A percentile compares a stretch with the other conserved stretches of the same genome.
Evolutionary conservation across 2,329 filamentous ascomycete species (phyloP).

Genomic region (Fusarium sp.): DNA sequence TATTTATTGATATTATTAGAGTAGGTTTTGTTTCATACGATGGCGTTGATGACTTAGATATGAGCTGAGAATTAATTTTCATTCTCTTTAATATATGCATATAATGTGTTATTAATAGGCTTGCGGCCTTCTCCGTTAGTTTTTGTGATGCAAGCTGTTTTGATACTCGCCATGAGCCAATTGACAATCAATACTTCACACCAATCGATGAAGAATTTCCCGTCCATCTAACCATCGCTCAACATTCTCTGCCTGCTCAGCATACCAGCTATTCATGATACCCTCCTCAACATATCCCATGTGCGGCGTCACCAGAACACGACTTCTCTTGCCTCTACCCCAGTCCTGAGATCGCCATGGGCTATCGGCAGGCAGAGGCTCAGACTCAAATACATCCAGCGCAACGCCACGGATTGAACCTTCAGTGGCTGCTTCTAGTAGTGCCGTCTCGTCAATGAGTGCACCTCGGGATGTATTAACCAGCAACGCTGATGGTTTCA

Average conservation of each 20-base stretch:
- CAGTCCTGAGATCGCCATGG: background rate
- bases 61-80: background rate
- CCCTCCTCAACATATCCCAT: constrained; percentile 13
- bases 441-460: background rate
- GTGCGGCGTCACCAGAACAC: background rate
- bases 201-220: constrained; percentile 1
- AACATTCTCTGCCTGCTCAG: constrained; percentile 9
- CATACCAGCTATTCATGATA: constrained; percentile 4
- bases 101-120: background rate
- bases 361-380: background rate
- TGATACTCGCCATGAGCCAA: background rate
- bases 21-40: background rate
- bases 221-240: constrained; percentile 5
- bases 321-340: background rate
- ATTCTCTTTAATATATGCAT: constrained; percentile 3
- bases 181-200: background rate
- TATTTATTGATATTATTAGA: constrained; percentile 6
- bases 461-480: constrained; percentile 2
- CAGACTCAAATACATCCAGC: background rate
- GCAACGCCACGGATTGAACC: background rate
- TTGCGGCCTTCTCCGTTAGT: background rate
- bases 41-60: constrained; percentile 2
- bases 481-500: constrained; percentile 6
- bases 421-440: background rate
- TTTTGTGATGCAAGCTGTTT: background rate